phyloP scores from a whole-genome alignment of 305 asterid genomes.

The Plantago coronopus region DNA sequence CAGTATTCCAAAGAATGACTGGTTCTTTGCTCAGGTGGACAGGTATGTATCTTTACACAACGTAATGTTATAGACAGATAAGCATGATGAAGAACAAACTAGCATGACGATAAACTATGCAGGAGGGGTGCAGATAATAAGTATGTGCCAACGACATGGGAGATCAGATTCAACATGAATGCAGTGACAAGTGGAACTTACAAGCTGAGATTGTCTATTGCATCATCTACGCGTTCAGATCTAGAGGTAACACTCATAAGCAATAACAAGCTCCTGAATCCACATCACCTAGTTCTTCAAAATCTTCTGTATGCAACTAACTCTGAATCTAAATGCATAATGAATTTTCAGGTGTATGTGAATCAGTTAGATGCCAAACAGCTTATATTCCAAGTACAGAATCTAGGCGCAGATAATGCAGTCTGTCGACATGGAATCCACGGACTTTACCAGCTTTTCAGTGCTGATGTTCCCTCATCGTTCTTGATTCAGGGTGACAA shows the following conservation, averaged over 20 bases:
- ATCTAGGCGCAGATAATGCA: conserved; percentile 39
- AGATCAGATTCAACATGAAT: conserved; percentile 38
- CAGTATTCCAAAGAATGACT: conserved; percentile 43
- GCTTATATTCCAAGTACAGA: conserved; percentile 40
- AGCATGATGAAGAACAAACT: not conserved
- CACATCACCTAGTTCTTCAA: not conserved
- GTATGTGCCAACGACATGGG: conserved; percentile 48
- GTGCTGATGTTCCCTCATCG: conserved; percentile 29
- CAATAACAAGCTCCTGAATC: not conserved
- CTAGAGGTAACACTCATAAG: conserved; percentile 29
- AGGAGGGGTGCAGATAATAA: conserved; percentile 34
- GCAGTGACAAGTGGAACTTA: conserved; percentile 33
- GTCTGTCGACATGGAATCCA: conserved; percentile 50
- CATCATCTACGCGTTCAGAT: conserved; percentile 48
- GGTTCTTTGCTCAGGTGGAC: conserved; percentile 57
- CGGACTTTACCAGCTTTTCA: conserved; percentile 44
- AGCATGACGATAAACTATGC: conserved; percentile 2
- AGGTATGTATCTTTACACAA: conserved; percentile 26
- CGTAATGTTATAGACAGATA: not conserved
- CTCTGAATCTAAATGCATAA: not conserved
- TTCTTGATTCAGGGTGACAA: conserved; percentile 37
- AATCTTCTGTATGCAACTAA: not conserved
- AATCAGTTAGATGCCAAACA: conserved; percentile 32
- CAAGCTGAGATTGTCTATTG: conserved; percentile 45
- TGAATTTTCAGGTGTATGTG: conserved; percentile 37